Base-by-base conservation (phyloP, 768 basidiomycete species). In the Tulasnella sp. region DNA sequence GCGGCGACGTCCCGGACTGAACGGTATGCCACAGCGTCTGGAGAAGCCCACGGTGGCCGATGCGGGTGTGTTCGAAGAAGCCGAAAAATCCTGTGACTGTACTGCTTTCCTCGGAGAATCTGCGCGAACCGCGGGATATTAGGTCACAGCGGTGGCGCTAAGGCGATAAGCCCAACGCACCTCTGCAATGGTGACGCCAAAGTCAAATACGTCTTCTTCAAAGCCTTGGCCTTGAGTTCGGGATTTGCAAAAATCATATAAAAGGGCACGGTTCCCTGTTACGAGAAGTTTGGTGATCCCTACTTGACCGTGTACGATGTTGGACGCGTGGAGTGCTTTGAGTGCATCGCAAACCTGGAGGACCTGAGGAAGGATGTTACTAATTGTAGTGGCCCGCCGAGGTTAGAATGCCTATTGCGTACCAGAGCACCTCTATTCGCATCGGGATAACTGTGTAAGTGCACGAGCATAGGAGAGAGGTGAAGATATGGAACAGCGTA, bases 121-220 rank as follows among this genome's bases (percentile, higher is more conserved):
- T 69, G 64, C 5, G 28, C 14, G 0, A 11, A 22, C 3, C 16
- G 16, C 9, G 28, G 16, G 12, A n/a, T 24, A 14, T 69, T 14
- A 28, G 64, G 37, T 31, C 16, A 28, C n/a, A 64, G 8, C 31
- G 28, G 9, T 34, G 18, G 7, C 28, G 28, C 6, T 2, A 14
- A 31, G 28, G 24, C 20, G 1, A 16, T 12, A 8, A 16, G 18
- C 2, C 64, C 12, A 37, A 69, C 34, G 16, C 34, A 69, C 64
- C 64, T 69, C 64, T 3, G 64, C 64, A 16, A 69, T 37, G 28
- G 64, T 69, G 31, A 69, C 64, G 14, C 64, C 64, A 34, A 69
- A 69, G 64, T 69, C 64, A 7, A 69, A 69, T 18, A 69, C 64
- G 12, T 69, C 64, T 69, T 37, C 64, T 18, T 69, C 64, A 69